Percentiles rank a stretch among this genome's conserved stretches.
phyloP scores from a whole-genome alignment of 108 stramenopile genomes.

The Nannochloropsis oceanica region DNA sequence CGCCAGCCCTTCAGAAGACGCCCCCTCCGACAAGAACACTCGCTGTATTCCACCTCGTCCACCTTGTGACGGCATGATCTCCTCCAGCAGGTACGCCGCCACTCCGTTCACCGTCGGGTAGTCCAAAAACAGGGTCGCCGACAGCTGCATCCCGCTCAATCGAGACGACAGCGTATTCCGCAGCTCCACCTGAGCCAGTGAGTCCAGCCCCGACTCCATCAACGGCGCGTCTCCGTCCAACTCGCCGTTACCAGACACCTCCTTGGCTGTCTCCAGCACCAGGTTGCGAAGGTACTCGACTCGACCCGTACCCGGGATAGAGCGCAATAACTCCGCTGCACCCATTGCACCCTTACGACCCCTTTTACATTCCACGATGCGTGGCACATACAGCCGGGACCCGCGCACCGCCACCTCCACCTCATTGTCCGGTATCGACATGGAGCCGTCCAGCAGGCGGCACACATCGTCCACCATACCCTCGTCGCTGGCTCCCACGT shows the following conservation, averaged over 20 bases:
- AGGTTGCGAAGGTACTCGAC: not conserved
- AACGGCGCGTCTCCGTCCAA: not conserved
- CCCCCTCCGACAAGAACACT: not conserved
- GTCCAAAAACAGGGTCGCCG: not conserved
- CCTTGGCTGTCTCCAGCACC: not conserved
- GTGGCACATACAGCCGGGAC: not conserved
- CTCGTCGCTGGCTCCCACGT: not conserved
- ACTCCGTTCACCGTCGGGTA: not conserved
- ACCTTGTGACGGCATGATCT: not conserved
- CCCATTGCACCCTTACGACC: not conserved
- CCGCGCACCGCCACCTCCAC: not conserved
- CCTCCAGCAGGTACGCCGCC: not conserved
- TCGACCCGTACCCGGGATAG: not conserved
- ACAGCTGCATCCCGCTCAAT: not conserved
- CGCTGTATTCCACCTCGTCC: not conserved
- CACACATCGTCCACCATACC: not conserved
- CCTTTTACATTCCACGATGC: not conserved
- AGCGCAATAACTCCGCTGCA: not conserved
- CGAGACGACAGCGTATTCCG: not conserved
- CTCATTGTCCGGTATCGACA: not conserved
- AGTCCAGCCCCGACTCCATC: not conserved
- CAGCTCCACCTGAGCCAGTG: not conserved
- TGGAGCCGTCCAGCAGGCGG: not conserved
- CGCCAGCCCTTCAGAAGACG: constrained; percentile 5
- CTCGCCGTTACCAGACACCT: not conserved